Percentiles rank a stretch among this genome's conserved stretches.
These are phyloP conservation scores for Panaeolus cyanescens DNA, from an alignment of 768 basidiomycete species.

Conservation along the genomic window DNA sequence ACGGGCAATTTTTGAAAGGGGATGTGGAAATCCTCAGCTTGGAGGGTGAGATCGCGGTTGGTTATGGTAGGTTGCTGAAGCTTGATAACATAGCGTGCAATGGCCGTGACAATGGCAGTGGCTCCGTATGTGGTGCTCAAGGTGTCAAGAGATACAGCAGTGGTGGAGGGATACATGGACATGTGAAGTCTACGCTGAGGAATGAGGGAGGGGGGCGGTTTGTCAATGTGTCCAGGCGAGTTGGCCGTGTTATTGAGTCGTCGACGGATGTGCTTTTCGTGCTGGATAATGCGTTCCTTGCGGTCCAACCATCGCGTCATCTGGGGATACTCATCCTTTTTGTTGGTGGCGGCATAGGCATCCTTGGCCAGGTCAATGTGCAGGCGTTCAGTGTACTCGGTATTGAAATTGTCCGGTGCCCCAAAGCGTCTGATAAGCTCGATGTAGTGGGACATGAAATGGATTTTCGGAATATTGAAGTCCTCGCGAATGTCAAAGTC, in stretches of 20 bases:
- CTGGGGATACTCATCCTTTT: slow-evolving; percentile 20
- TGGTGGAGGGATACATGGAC: slow-evolving; percentile 6
- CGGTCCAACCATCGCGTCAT: slow-evolving; percentile 31
- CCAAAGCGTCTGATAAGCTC: slow-evolving; percentile 19
- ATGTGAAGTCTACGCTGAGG: background rate
- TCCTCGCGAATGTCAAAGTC: slow-evolving; percentile 14
- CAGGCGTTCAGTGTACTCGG: slow-evolving; percentile 27
- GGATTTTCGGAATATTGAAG: slow-evolving; percentile 36
- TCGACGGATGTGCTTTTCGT: slow-evolving; percentile 29
- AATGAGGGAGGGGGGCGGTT: slow-evolving; percentile 4
- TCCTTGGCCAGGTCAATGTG: slow-evolving; percentile 20
- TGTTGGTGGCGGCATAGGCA: slow-evolving; percentile 17
- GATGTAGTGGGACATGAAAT: slow-evolving; percentile 23
- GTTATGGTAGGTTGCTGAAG: no score
- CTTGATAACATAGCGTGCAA: no score
- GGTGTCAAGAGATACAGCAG: background rate
- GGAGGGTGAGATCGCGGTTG: no score
- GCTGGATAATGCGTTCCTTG: slow-evolving; percentile 32
- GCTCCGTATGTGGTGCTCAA: background rate
- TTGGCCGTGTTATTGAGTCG: background rate
- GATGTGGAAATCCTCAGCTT: no score
- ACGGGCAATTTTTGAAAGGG: no score
- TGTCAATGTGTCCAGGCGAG: background rate
- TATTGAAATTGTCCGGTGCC: slow-evolving; percentile 24
- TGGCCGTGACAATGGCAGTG: no score